A percentile compares a stretch with the other conserved stretches of the same genome.
Conservation (phyloP, 2,329 filamentous ascomycete species). For the Aspergillus felis region DNA sequence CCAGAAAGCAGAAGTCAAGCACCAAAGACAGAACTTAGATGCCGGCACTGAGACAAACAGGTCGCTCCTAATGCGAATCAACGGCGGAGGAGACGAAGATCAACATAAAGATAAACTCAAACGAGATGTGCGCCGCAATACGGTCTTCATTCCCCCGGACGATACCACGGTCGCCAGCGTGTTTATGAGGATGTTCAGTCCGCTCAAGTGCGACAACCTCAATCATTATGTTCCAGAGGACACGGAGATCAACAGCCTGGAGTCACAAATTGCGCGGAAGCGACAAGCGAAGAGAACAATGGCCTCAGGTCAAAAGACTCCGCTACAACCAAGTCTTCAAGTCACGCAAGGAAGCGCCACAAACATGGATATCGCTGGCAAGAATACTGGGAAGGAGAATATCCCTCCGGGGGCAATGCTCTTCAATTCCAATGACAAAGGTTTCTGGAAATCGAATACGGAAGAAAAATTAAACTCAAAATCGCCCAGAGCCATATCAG, state of each 20-base stretch:
- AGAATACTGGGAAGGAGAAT: conserved; percentile 61
- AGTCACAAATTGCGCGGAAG: conserved; percentile 32
- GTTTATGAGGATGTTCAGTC: conserved; percentile 44
- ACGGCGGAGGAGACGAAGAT: conserved; percentile 2
- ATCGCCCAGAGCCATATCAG: conserved; percentile 1
- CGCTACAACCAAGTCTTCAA: conserved; percentile 44
- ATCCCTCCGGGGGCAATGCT: conserved; percentile 47
- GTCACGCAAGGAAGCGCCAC: conserved; percentile 40
- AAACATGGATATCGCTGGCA: conserved; percentile 47
- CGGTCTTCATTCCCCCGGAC: conserved; percentile 41
- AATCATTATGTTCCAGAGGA: conserved; percentile 11
- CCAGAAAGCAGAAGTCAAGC: conserved; percentile 5
- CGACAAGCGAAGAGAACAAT: conserved; percentile 23
- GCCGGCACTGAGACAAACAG: conserved; percentile 13
- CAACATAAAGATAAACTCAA: conserved; percentile 20
- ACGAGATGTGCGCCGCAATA: conserved; percentile 32
- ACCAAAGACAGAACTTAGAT: conserved; percentile 4
- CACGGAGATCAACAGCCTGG: conserved; percentile 29
- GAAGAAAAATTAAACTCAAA: conserved; percentile 25
- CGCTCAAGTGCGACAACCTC: conserved; percentile 26
- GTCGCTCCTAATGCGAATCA: conserved; percentile 13
- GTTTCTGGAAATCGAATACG: conserved; percentile 9
- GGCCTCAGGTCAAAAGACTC: conserved; percentile 33
- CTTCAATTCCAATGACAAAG: conserved; percentile 16
- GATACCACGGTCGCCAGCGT: conserved; percentile 40